Conservation (phyloP, 768 basidiomycete genomes). For the Scleroderma citrinum region DNA sequence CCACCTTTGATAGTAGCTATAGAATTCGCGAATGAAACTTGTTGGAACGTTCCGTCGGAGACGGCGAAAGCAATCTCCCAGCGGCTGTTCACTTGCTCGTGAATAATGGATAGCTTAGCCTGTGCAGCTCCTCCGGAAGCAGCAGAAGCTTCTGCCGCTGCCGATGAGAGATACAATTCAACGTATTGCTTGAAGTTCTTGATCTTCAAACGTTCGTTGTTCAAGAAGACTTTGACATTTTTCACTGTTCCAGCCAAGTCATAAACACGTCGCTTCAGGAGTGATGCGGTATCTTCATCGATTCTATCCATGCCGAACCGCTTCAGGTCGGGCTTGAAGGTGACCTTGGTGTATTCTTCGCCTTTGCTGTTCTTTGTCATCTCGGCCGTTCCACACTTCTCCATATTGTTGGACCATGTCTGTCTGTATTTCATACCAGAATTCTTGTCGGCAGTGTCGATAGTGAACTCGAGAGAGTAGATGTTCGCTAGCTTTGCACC, state of each 20-base stretch:
- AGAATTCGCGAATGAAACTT: constrained; percentile 96
- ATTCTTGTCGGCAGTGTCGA: constrained; percentile 92
- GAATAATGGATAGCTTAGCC: constrained; percentile 70
- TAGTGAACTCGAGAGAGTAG: constrained; percentile 91
- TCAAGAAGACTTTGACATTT: constrained; percentile 89
- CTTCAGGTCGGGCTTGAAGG: constrained; percentile 86
- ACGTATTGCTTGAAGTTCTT: constrained; percentile 97
- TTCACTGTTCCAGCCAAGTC: constrained; percentile 95
- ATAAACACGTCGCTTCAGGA: constrained; percentile 91
- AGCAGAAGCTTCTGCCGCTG: constrained; percentile 61
- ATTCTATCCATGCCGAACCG: constrained; percentile 91
- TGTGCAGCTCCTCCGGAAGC: constrained; percentile 75
- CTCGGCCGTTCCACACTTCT: constrained; percentile 79
- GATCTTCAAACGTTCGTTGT: constrained; percentile 87
- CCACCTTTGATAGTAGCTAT: constrained; percentile 97
- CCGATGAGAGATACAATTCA: constrained; percentile 84
- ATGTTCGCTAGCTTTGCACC: constrained; percentile 98
- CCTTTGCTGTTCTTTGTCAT: constrained; percentile 85
- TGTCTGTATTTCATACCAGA: constrained; percentile 89
- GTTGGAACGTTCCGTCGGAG: constrained; percentile 87
- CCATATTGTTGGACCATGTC: constrained; percentile 93
- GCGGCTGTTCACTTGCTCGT: constrained; percentile 71
- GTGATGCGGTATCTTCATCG: constrained; percentile 84
- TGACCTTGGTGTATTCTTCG: constrained; percentile 90
- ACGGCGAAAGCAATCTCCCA: constrained; percentile 97